Evolutionary conservation across 129 eudicot species (phyloP).

Genomic region (Centaurea solstitialis): DNA sequence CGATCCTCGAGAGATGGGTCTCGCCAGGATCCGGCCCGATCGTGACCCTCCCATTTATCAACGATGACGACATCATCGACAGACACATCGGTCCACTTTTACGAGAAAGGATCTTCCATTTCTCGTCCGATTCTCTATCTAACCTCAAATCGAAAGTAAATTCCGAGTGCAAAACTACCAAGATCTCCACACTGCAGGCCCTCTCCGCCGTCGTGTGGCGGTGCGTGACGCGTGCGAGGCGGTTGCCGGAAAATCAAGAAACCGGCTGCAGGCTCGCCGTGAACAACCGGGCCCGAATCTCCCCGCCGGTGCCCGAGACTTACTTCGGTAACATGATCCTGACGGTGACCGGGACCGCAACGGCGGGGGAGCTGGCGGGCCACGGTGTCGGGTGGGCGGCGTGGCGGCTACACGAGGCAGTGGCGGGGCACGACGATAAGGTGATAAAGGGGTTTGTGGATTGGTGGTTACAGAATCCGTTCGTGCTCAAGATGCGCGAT

Average conservation of each 20-base stretch:
- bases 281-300: conserved; percentile 30
- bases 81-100: conserved; percentile 11
- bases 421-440: conserved; percentile 19
- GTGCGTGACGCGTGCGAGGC: conserved; percentile 27
- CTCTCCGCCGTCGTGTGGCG: conserved; percentile 40
- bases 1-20: not conserved
- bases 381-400: conserved; percentile 42
- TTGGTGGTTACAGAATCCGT: conserved; percentile 24
- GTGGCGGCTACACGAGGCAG: conserved; percentile 22
- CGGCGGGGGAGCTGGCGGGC: conserved; percentile 28
- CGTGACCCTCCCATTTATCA: conserved; percentile 18
- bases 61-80: conserved; percentile 31
- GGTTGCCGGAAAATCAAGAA: not conserved
- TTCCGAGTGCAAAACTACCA: conserved; percentile 1
- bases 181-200: conserved; percentile 39
- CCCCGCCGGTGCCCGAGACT: conserved; percentile 33
- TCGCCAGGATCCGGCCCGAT: not conserved
- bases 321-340: conserved; percentile 36
- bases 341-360: not conserved
- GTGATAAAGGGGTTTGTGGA: conserved; percentile 9
- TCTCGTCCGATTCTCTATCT: conserved; percentile 33
- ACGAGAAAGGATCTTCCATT: conserved; percentile 41
- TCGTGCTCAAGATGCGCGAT: not conserved
- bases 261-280: conserved; percentile 5
- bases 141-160: conserved; percentile 41